phyloP scores from a whole-genome alignment of 148 eudicot genomes.

The Linanthus parryae region DNA sequence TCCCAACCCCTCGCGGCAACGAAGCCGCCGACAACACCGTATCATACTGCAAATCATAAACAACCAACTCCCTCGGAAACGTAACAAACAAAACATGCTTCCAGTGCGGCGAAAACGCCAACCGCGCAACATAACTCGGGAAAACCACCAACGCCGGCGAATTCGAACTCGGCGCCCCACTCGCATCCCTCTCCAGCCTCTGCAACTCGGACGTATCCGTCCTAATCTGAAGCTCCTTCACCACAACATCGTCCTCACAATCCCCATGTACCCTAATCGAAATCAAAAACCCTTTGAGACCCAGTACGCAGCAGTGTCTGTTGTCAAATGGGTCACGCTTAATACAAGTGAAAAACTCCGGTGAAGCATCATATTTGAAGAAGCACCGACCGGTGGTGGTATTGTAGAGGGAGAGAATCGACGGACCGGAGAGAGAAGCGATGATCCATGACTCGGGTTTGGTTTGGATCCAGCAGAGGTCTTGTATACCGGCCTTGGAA shows the following conservation, averaged over 20 bases:
- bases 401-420: constrained; percentile 52
- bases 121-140: constrained; percentile 54
- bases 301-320: constrained; percentile 51
- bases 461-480: constrained; percentile 79
- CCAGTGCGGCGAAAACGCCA: constrained; percentile 82
- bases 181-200: constrained; percentile 67
- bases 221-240: constrained; percentile 49
- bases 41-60: constrained; percentile 81
- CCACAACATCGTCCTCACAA: constrained; percentile 43
- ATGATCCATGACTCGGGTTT: constrained; percentile 54
- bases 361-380: constrained; percentile 64
- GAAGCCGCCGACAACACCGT: constrained; percentile 40
- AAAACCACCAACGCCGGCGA: constrained; percentile 62
- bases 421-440: constrained; percentile 71
- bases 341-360: constrained; percentile 62
- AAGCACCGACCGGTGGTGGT: constrained; percentile 63
- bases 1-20: constrained; percentile 76
- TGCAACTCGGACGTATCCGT: constrained; percentile 52
- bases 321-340: constrained; percentile 86
- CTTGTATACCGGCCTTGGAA: constrained; percentile 67
- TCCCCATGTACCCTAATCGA: constrained; percentile 55
- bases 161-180: constrained; percentile 12
- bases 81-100: constrained; percentile 60
- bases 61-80: constrained; percentile 91
- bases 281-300: constrained; percentile 59